Evolutionary conservation across 495 filamentous ascomycete genomes (phyloP).

Genomic region (Talaromyces stipitatus): DNA sequence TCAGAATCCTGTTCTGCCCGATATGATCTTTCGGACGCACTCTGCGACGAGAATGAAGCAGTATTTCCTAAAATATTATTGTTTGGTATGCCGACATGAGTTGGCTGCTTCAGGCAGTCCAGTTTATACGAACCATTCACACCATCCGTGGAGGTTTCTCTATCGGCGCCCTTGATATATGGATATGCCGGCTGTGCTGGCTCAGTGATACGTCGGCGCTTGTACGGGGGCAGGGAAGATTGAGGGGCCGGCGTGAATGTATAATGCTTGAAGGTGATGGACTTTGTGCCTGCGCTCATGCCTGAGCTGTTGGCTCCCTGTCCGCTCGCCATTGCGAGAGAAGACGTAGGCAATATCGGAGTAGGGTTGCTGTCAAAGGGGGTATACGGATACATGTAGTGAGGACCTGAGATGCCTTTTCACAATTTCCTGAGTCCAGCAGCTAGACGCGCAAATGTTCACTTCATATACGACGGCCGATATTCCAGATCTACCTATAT

Average conservation of each 20-base stretch:
- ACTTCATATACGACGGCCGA: not conserved
- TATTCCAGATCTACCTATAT: not conserved
- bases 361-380: not conserved
- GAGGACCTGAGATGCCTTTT: not conserved
- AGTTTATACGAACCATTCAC: not conserved
- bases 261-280: slow-evolving; percentile 6
- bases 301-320: not conserved
- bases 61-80: not conserved
- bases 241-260: not conserved
- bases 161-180: slow-evolving; percentile 9
- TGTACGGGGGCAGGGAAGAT: not conserved
- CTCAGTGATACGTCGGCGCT: slow-evolving; percentile 4
- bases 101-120: not conserved
- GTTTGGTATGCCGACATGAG: slow-evolving; percentile 11
- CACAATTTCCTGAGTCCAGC: not conserved
- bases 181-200: not conserved
- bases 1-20: slow-evolving; percentile 13
- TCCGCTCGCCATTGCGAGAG: not conserved
- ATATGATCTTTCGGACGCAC: slow-evolving; percentile 1
- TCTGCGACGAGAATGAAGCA: slow-evolving; percentile 3
- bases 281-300: not conserved
- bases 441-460: not conserved
- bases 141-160: not conserved
- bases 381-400: not conserved
- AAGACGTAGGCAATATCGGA: not conserved